These are phyloP conservation scores for Aspergillus terreus DNA, from an alignment of 2,329 filamentous ascomycete genomes.

Conservation along the genomic window DNA sequence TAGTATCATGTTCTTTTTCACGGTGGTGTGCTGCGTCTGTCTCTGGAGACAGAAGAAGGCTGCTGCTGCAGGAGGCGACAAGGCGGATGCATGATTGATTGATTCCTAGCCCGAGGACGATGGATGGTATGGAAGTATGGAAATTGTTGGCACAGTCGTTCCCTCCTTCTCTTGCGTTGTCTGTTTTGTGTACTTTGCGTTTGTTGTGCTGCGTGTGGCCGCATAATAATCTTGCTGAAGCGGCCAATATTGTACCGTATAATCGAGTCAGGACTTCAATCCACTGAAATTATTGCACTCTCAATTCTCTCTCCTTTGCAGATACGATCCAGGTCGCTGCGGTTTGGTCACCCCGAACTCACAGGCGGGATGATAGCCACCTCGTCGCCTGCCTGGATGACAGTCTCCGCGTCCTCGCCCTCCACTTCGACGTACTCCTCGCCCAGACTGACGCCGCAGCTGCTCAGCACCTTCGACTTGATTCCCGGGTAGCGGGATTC, in stretches of 20 bases:
- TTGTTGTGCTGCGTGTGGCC: too few species aligned
- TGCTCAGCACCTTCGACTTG: slow-evolving; percentile 33
- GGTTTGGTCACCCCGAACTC: slow-evolving; percentile 38
- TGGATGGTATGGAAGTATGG: not conserved
- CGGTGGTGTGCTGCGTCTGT: slow-evolving; percentile 54
- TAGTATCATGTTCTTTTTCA: slow-evolving; percentile 65
- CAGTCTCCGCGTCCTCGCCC: slow-evolving; percentile 11
- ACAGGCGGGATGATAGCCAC: slow-evolving; percentile 47
- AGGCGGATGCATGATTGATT: slow-evolving; percentile 12
- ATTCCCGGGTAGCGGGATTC: slow-evolving; percentile 42
- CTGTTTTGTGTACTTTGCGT: too few species aligned
- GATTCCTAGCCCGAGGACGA: not conserved
- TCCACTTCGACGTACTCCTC: slow-evolving; percentile 43
- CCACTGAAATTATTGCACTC: too few species aligned
- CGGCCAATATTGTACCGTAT: too few species aligned
- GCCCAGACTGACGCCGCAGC: slow-evolving; percentile 41
- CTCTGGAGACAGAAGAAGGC: slow-evolving; percentile 60
- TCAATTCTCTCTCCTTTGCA: too few species aligned
- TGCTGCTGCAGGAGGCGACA: slow-evolving; percentile 21
- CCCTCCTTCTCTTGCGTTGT: too few species aligned
- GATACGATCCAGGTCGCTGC: too few species aligned
- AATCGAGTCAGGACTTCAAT: not conserved
- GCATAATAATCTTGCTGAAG: too few species aligned
- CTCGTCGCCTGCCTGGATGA: slow-evolving; percentile 39
- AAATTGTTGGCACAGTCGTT: too few species aligned